A percentile compares a stretch with the other conserved stretches of the same genome.
Evolutionary conservation across 2,329 filamentous ascomycete genomes (phyloP).

Genomic region (Ophiostoma himal-ulmi): DNA sequence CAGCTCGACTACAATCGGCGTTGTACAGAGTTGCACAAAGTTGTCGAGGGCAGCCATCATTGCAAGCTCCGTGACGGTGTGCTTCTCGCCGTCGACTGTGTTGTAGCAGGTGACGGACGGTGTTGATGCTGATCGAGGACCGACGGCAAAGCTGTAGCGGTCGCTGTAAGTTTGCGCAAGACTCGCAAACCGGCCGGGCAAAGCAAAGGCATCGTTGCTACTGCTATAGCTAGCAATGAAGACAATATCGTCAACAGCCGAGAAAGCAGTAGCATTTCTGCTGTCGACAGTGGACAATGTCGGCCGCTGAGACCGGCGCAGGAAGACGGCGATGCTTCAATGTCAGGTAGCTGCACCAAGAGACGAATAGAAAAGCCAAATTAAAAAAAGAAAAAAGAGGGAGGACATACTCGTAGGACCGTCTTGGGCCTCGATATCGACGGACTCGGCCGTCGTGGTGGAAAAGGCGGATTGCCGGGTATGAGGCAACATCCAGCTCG

Average conservation of each 20-base stretch:
- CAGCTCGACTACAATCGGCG: conserved; percentile 40
- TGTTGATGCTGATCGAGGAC: conserved; percentile 16
- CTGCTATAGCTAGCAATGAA: neutral
- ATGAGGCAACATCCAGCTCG: conserved; percentile 40
- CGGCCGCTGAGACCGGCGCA: neutral
- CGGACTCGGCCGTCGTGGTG: conserved; percentile 33
- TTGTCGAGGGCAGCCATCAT: conserved; percentile 26
- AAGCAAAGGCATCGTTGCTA: conserved; percentile 20
- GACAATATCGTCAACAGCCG: neutral
- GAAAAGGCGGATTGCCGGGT: conserved; percentile 43
- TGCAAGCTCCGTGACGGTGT: conserved; percentile 33
- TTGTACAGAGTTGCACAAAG: conserved; percentile 36
- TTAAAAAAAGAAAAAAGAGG: neutral
- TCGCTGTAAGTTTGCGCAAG: conserved; percentile 37
- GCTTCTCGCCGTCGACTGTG: conserved; percentile 34
- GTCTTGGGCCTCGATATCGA: conserved; percentile 38
- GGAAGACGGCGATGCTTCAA: neutral
- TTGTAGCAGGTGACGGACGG: conserved; percentile 37
- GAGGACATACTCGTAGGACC: neutral
- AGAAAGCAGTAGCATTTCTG: neutral
- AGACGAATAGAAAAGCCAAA: neutral
- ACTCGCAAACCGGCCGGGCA: conserved; percentile 32
- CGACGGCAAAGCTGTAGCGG: conserved; percentile 40
- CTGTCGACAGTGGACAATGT: neutral
- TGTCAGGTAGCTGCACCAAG: neutral